Evolutionary conservation across 73 alveolate species (phyloP), one percentile per base, ranked within the genome.

Genomic region (Paramecium sonneborni): DNA sequence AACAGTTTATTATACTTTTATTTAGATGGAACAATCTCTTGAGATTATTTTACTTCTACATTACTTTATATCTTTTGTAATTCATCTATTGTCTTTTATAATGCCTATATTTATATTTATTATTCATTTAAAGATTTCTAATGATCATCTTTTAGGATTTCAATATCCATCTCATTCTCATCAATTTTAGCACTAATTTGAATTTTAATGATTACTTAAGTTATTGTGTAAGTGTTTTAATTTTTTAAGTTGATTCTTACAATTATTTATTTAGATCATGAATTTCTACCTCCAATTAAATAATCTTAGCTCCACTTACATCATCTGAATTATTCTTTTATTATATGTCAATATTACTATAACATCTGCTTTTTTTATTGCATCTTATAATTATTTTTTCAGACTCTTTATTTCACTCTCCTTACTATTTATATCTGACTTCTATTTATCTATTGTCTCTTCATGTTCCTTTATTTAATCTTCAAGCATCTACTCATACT

Each of bases 401-500:
- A 62, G 84, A 26, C 9, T 32, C 84, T 62, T 62, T 3, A 62
- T 62, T 26, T 62, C 84, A 1, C 23, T 62, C 21, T 62, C 84
- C 84, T 32, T 62, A 1, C 46, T 62, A 30, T 26, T 30, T 30
- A 62, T 8, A 62, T 62, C 84, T 12, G 12, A 30, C 44, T 62
- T 62, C 24, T 62, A 32, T 32, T 62, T 62, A 30, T 62, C 84
- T 62, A 62, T 62, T 3, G 84, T 62, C 24, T 62, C 84, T 32
- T 62, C 84, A n/a, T 62, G 84, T 62, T 62, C 84, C 84, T 62
- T 62, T 30, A 62, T 62, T 32, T 62, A 62, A 62, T 62, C 84
- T n/a, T 62, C 84, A 9, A 62, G 84, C 84, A 62, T 62, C 84
- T 62, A 32, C 24, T 62, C 39, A 62, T 30, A 62, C 18, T 62